Evolutionary conservation across 768 basidiomycete species (phyloP).

Genomic region (Hortiboletus flavorubellus): DNA sequence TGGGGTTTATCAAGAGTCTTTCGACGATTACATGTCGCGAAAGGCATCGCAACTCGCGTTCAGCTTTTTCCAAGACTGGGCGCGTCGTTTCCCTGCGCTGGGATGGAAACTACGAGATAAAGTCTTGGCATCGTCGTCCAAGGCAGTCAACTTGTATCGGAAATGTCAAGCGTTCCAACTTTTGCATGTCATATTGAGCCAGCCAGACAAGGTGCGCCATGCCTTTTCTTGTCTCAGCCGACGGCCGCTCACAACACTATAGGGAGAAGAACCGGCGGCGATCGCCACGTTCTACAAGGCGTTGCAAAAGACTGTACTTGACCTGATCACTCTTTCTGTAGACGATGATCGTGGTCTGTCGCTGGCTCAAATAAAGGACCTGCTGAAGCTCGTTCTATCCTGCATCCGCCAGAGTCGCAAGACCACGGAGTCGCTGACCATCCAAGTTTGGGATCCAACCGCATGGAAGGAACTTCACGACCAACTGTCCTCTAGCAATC

Average conservation of each 20-base stretch:
- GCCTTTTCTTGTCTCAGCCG: background rate
- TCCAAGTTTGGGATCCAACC: constrained; percentile 55
- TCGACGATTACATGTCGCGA: constrained; percentile 73
- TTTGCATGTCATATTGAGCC: constrained; percentile 58
- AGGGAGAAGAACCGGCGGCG: constrained; percentile 42
- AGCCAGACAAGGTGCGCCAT: constrained; percentile 28
- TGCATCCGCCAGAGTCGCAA: constrained; percentile 60
- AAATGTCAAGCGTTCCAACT: constrained; percentile 73
- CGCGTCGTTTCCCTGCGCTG: constrained; percentile 57
- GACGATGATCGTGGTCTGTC: constrained; percentile 45
- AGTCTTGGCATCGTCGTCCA: constrained; percentile 52
- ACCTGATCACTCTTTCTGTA: constrained; percentile 47
- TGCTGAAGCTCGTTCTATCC: constrained; percentile 65
- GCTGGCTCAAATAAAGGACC: constrained; percentile 70
- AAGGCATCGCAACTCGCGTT: constrained; percentile 76
- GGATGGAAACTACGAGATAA: constrained; percentile 65
- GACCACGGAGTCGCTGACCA: constrained; percentile 37
- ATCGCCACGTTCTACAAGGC: constrained; percentile 42
- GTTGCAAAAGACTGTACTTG: constrained; percentile 49
- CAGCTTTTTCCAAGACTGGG: constrained; percentile 75
- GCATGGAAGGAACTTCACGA: constrained; percentile 52
- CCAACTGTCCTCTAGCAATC: constrained; percentile 47
- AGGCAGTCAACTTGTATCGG: constrained; percentile 74
- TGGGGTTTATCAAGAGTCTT: constrained; percentile 58
- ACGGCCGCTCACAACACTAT: constrained; percentile 12